These are phyloP conservation scores for Cystobasidium onofrii DNA, from an alignment of 768 basidiomycete species.

Conservation along the genomic window DNA sequence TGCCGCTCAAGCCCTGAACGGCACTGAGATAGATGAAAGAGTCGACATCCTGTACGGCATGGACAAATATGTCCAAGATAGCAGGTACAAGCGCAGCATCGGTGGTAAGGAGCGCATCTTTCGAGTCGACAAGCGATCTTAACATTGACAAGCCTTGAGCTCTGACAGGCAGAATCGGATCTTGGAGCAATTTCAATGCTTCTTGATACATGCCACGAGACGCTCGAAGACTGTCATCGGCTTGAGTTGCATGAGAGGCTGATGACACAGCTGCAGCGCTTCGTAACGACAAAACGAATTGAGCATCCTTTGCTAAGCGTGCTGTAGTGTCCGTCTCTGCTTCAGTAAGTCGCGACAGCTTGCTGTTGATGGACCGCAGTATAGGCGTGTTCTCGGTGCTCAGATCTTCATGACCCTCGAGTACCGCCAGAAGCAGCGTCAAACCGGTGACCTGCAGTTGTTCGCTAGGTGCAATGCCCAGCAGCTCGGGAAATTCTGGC, in stretches of 20 bases:
- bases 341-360: conserved; percentile 56
- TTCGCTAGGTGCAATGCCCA: conserved; percentile 54
- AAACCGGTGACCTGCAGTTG: conserved; percentile 70
- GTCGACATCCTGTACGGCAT: conserved; percentile 79
- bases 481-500: conserved; percentile 50
- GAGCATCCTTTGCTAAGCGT: conserved; percentile 64
- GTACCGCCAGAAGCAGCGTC: conserved; percentile 68
- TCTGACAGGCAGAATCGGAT: conserved; percentile 84
- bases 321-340: conserved; percentile 52
- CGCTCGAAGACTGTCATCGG: conserved; percentile 45
- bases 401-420: conserved; percentile 54
- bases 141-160: conserved; percentile 82
- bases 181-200: conserved; percentile 77
- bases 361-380: conserved; percentile 61
- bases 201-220: conserved; percentile 70
- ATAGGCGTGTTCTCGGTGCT: conserved; percentile 52
- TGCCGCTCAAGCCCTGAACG: conserved; percentile 75
- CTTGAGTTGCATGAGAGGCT: conserved; percentile 37
- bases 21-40: conserved; percentile 92
- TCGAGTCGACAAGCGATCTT: conserved; percentile 60
- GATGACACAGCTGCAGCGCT: conserved; percentile 46
- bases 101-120: conserved; percentile 36
- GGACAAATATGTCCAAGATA: conserved; percentile 77
- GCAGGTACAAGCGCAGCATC: conserved; percentile 67
- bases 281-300: conserved; percentile 74